A percentile compares a stretch with the other conserved stretches of the same genome.
Evolutionary conservation across 208 protist genomes (phyloP).

Genomic region (Acanthamoeba lenticulata): DNA sequence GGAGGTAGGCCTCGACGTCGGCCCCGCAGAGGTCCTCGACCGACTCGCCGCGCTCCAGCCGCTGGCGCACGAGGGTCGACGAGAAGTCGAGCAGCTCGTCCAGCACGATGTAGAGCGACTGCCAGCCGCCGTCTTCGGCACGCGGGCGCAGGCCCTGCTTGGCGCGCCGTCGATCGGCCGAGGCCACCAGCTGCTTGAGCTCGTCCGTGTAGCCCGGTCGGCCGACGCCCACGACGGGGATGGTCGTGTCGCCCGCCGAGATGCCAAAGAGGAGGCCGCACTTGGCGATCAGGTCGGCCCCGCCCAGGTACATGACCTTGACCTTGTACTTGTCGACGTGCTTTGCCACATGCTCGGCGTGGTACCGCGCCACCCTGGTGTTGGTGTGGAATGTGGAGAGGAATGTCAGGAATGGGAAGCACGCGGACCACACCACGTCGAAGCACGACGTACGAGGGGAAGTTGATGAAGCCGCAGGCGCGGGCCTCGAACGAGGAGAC

Average conservation of each 20-base stretch:
- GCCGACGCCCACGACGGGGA: conserved; percentile 19
- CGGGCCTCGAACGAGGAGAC: not conserved
- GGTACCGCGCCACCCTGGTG: not conserved
- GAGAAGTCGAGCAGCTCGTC: conserved; percentile 1
- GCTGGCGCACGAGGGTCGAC: not conserved
- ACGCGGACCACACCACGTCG: not conserved
- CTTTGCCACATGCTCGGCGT: not conserved
- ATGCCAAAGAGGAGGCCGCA: not conserved
- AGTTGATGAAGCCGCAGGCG: not conserved
- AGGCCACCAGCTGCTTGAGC: not conserved
- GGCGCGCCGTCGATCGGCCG: too few species aligned
- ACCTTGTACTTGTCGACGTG: not conserved
- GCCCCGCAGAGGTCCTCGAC: not conserved
- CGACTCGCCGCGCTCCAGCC: not conserved
- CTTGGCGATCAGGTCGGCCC: not conserved
- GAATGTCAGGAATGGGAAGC: too few species aligned
- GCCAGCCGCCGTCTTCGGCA: not conserved
- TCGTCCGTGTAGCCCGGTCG: conserved; percentile 12
- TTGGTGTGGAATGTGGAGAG: not conserved
- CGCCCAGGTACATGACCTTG: not conserved
- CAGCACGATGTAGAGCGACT: not conserved
- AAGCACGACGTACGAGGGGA: not conserved
- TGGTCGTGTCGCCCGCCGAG: not conserved
- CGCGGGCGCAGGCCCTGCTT: not conserved
- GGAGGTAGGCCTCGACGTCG: not conserved